phyloP scores from a whole-genome alignment of 306 rosid species.

The Astragalus glycyphyllos region DNA sequence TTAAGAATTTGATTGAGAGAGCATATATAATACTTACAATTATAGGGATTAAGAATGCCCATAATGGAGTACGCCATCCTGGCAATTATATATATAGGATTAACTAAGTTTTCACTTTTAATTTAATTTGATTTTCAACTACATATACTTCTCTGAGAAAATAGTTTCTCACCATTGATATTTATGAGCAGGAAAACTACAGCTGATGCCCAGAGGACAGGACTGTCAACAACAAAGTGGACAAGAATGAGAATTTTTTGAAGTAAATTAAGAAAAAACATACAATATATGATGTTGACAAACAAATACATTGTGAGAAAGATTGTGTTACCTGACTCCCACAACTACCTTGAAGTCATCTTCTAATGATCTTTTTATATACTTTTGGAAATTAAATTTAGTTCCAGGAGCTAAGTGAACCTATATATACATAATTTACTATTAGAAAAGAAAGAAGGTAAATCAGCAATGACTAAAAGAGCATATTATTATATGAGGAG shows the following conservation, averaged over 20 bases:
- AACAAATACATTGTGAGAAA: slow-evolving; percentile 24
- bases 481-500: neutral
- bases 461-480: neutral
- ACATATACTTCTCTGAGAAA: no score
- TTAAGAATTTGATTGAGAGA: neutral
- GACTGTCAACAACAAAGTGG: slow-evolving; percentile 61
- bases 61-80: slow-evolving; percentile 75
- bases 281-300: neutral
- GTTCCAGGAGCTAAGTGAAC: slow-evolving; percentile 85
- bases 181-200: slow-evolving; percentile 77
- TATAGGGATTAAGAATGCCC: slow-evolving; percentile 81
- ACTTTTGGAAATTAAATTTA: slow-evolving; percentile 90
- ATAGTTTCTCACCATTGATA: slow-evolving; percentile 63
- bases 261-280: slow-evolving; percentile 21
- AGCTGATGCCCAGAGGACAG: slow-evolving; percentile 87
- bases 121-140: no score
- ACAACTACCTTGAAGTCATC: slow-evolving; percentile 92
- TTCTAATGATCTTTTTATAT: slow-evolving; percentile 90
- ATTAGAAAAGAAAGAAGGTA: slow-evolving; percentile 23
- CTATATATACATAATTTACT: slow-evolving; percentile 47
- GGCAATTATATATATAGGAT: slow-evolving; percentile 37
- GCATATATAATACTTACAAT: slow-evolving; percentile 56
- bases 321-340: slow-evolving; percentile 74
- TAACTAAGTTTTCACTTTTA: neutral
- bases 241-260: slow-evolving; percentile 37